A percentile compares a stretch with the other conserved stretches of the same genome.
phyloP scores from a whole-genome alignment of 768 basidiomycete species.

The Arthromyces matolae region DNA sequence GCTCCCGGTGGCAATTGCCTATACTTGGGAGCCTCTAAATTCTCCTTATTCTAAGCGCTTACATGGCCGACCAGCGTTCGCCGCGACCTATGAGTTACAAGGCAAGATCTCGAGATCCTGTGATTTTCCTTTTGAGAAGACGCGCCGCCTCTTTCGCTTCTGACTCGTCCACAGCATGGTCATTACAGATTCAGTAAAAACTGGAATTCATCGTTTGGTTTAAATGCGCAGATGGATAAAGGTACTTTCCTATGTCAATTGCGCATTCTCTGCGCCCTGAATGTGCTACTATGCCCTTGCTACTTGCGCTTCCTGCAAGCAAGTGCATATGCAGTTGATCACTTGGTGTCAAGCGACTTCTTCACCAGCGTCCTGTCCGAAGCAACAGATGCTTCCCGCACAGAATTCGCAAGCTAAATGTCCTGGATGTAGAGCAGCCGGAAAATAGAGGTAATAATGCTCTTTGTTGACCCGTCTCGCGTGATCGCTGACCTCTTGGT shows the following conservation, averaged over 20 bases:
- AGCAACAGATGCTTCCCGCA: neutral
- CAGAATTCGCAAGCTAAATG: neutral
- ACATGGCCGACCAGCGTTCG: too few species aligned
- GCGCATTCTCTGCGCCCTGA: too few species aligned
- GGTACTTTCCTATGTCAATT: too few species aligned
- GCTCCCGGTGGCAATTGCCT: neutral
- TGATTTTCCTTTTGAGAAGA: too few species aligned
- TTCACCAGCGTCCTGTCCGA: neutral
- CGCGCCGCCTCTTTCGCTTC: too few species aligned
- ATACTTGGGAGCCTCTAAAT: neutral
- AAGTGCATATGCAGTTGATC: neutral
- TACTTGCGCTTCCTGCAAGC: neutral
- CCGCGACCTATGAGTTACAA: too few species aligned
- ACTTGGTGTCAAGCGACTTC: neutral
- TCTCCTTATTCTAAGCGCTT: neutral
- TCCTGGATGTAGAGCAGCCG: neutral
- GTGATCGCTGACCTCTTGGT: neutral
- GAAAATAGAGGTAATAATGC: constrained; percentile 3
- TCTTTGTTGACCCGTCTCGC: neutral
- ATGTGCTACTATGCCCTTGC: neutral
- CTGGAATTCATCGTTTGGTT: too few species aligned
- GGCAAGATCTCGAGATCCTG: too few species aligned
- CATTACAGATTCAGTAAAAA: too few species aligned
- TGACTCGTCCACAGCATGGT: too few species aligned
- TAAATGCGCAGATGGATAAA: too few species aligned